These are phyloP conservation scores for Nemania bipapillata DNA, from an alignment of 2,329 filamentous ascomycete genomes.

Conservation along the genomic window DNA sequence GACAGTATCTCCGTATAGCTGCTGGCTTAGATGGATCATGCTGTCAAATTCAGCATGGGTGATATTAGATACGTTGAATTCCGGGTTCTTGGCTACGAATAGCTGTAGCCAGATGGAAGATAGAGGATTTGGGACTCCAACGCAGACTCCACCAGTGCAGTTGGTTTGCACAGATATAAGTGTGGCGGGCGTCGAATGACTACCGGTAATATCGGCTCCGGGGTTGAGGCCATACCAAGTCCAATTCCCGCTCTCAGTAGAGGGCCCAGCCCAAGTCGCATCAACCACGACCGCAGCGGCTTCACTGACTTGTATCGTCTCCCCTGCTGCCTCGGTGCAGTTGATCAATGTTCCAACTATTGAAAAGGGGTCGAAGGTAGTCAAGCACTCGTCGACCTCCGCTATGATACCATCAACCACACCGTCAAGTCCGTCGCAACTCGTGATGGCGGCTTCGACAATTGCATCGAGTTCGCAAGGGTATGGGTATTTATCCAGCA, in stretches of 20 bases:
- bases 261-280: background rate
- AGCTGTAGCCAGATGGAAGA: background rate
- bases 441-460: background rate
- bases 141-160: background rate
- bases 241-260: background rate
- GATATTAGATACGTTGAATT: background rate
- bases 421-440: constrained; percentile 56
- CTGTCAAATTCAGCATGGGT: background rate
- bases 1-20: background rate
- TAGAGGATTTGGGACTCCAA: background rate
- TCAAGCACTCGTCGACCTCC: constrained; percentile 51
- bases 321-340: background rate
- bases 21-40: background rate
- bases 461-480: background rate
- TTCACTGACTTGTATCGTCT: background rate
- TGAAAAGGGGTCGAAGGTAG: constrained; percentile 36
- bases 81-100: background rate
- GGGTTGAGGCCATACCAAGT: background rate
- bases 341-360: constrained; percentile 6
- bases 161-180: background rate
- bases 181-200: background rate
- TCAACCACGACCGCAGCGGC: background rate
- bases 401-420: constrained; percentile 55
- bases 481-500: background rate
- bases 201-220: background rate